Evolutionary conservation across 306 rosid genomes (phyloP).

Genomic region (Senna tora): DNA sequence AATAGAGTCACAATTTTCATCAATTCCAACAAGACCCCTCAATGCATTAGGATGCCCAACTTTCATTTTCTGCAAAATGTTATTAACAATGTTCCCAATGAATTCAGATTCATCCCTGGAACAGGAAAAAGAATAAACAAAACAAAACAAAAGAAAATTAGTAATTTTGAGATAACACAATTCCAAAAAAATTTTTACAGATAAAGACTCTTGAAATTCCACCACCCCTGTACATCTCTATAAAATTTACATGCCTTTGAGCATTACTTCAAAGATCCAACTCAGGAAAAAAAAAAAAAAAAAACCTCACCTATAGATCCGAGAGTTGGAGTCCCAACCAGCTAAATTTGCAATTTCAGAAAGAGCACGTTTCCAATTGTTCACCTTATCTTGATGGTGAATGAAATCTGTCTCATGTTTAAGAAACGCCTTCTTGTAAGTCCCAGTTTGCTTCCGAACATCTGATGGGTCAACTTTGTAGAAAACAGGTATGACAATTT

Average conservation of each 20-base stretch:
- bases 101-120: constrained; percentile 16
- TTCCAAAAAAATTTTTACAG: too few species aligned
- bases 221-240: too few species aligned
- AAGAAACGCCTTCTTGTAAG: not conserved
- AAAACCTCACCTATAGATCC: not conserved
- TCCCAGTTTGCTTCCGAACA: not conserved
- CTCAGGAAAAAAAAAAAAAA: too few species aligned
- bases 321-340: constrained; percentile 24
- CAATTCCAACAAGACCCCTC: constrained; percentile 16
- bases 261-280: not conserved
- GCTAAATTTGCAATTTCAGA: not conserved
- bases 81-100: constrained; percentile 1
- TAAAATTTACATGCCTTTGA: too few species aligned
- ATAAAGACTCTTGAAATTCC: too few species aligned
- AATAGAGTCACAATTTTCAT: not conserved
- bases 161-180: not conserved
- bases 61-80: constrained; percentile 1
- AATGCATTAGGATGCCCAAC: not conserved
- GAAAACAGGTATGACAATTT: constrained; percentile 15
- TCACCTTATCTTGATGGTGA: not conserved
- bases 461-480: constrained; percentile 10
- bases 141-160: not conserved
- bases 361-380: not conserved
- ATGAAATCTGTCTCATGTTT: not conserved
- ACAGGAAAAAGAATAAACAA: not conserved